Base-by-base conservation (phyloP, 768 basidiomycete species). In the Sarcodon aspratus region DNA sequence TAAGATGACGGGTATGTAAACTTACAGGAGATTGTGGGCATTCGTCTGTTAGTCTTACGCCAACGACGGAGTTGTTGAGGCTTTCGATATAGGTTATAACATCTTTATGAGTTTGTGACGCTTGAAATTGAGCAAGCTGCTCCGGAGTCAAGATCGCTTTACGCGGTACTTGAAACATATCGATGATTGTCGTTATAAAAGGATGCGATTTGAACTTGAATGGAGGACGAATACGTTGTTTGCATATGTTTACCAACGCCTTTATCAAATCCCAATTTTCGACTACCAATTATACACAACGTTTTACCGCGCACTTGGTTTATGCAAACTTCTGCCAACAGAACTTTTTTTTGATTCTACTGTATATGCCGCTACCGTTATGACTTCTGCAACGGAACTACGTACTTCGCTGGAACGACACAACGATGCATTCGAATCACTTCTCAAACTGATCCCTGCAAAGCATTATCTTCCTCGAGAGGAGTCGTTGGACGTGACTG, bases 391-490 rank as follows among this genome's bases (percentile, higher is more conserved):
- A 17, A 61, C 68, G 13, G 65, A 60, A 0, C 71, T 89, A 13
- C 71, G 73, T 42, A 62, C 68, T 8, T 88, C 86, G 3, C 66
- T 98, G 45, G 85, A 92, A 63, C 69, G 69, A 37, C 92, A 96
- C 67, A 96, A 97, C 60, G 78, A 76, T 27, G 78, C 81, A 0
- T 97, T 99, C 57, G 90, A 93, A 59, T 70, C 79, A 0, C 70
- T 97, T 5, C 70, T 96, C 1, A 79, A 73, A 36, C 76, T 96
- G 43, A 96, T 97, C 48, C 95, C 95, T 0, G 75, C 93, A 6
- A 85, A 84, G 68, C 91, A 86, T 62, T 97, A 97, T 65, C 69
- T 96, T 45, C 75, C 79, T 1, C 73, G 70, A 36, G 82, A 85
- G 15, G 75, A 77, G 42, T 68, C 70, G 1, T 79, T 83, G 46